Evolutionary conservation across 2,329 filamentous ascomycete genomes (phyloP).

Genomic region (Penicillium sp.): DNA sequence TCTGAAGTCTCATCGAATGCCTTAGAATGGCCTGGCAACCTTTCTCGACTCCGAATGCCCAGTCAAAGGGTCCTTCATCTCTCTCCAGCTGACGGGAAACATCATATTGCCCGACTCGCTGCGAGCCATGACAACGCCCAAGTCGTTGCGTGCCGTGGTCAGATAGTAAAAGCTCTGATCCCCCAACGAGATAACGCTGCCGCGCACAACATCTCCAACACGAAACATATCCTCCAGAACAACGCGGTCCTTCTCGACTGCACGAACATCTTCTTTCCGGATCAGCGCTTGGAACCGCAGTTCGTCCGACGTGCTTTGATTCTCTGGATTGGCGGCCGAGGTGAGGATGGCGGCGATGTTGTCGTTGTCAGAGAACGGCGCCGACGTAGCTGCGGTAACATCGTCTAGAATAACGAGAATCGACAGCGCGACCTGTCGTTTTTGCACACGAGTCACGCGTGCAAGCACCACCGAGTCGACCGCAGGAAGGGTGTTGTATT

Average conservation of each 20-base stretch:
- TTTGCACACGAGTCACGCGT: constrained; percentile 78
- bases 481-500: constrained; percentile 72
- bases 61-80: constrained; percentile 80
- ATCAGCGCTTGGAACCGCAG: constrained; percentile 74
- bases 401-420: constrained; percentile 71
- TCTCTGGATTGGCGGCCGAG: constrained; percentile 37
- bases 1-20: not conserved
- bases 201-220: constrained; percentile 86
- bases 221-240: constrained; percentile 87
- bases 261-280: constrained; percentile 83
- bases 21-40: constrained; percentile 83
- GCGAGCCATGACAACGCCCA: constrained; percentile 89
- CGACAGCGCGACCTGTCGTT: constrained; percentile 77
- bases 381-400: constrained; percentile 5
- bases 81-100: constrained; percentile 92
- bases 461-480: constrained; percentile 79
- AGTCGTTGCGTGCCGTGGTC: constrained; percentile 84
- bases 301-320: constrained; percentile 57
- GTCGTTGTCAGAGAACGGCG: constrained; percentile 31
- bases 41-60: constrained; percentile 76
- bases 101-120: constrained; percentile 86
- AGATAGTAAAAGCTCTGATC: constrained; percentile 95
- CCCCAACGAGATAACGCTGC: constrained; percentile 82
- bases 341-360: constrained; percentile 35
- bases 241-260: constrained; percentile 93